Base-by-base conservation (phyloP, 768 basidiomycete genomes). In the Collybia sordida region DNA sequence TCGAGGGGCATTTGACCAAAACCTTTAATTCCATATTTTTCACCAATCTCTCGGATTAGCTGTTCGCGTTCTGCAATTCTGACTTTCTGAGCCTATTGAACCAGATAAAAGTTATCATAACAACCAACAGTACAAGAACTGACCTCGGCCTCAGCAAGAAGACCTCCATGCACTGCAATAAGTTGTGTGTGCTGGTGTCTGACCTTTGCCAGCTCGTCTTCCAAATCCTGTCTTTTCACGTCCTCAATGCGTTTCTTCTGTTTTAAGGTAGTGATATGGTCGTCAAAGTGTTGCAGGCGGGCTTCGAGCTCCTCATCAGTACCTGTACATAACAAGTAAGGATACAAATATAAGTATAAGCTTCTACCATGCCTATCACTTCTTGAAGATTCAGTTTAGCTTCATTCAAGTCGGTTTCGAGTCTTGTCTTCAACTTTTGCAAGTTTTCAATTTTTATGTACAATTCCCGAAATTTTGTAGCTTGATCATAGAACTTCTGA, bases 401-500 rank as follows among this genome's bases (percentile, higher is more conserved):
- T 23, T 85, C 81, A 1, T 75, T 72, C 31, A 89, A 72, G 37
- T 93, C 86, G 11, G 70, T 67, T 56, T 86, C 74, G 46, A 83
- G 72, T 42, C 81, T 77, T n/a, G 72, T 62, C 60, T 86, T 86
- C 59, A 79, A 80, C 51, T 81, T 75, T 47, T 84, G 72, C 40
- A 90, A 65, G 52, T 72, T 77, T 48, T 88, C 82, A 18, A 86
- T 80, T 58, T 82, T 82, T 47, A 86, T 68, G 60, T 89, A 94
- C 47, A 88, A 77, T 66, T 97, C 90, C 50, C 91, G 81, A 64
- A 98, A 97, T 61, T 88, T 88, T 18, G 83, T 84, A 3, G 90
- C 86, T 39, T 83, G 79, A 43, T 96, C 89, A 59, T 91, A 86
- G 64, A 94, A 94, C 50, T 80, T 84, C 46, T 77, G 72, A 59